Conservation (phyloP, 1,284 basidiomycete genomes). For the Tilletia indica region DNA sequence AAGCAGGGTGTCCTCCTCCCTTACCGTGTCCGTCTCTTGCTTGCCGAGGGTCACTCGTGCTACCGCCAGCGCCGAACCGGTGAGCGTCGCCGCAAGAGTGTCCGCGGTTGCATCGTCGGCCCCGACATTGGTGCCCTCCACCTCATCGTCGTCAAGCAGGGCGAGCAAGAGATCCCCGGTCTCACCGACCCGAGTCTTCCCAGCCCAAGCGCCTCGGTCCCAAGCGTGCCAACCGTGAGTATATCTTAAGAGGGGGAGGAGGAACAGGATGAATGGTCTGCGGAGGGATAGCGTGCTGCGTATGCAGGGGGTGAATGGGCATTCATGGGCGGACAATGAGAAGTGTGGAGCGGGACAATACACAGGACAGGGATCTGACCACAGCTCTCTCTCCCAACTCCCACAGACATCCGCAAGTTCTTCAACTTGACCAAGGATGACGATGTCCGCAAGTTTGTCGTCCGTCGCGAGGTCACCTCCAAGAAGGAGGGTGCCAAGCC, state of each 20-base stretch:
- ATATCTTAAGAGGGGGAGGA: neutral
- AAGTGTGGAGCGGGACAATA: neutral
- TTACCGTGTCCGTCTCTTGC: conserved; percentile 88
- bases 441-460: conserved; percentile 88
- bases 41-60: conserved; percentile 94
- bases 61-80: conserved; percentile 88
- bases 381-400: neutral
- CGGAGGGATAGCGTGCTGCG: neutral
- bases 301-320: neutral
- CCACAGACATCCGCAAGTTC: conserved; percentile 77
- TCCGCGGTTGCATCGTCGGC: conserved; percentile 92
- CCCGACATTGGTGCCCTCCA: conserved; percentile 94
- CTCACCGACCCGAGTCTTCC: conserved; percentile 77
- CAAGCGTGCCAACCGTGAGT: conserved; percentile 61
- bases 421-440: conserved; percentile 98
- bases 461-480: conserved; percentile 81
- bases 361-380: neutral
- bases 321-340: too few species aligned
- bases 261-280: neutral
- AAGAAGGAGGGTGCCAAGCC: conserved; percentile 94
- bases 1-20: conserved; percentile 98
- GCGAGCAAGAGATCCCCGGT: conserved; percentile 84
- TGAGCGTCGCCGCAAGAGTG: conserved; percentile 98
- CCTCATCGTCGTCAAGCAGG: conserved; percentile 94
- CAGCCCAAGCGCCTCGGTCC: conserved; percentile 94